Evolutionary conservation across 352 stramenopile species (phyloP).

Genomic region (Phytopythium ostracodes): DNA sequence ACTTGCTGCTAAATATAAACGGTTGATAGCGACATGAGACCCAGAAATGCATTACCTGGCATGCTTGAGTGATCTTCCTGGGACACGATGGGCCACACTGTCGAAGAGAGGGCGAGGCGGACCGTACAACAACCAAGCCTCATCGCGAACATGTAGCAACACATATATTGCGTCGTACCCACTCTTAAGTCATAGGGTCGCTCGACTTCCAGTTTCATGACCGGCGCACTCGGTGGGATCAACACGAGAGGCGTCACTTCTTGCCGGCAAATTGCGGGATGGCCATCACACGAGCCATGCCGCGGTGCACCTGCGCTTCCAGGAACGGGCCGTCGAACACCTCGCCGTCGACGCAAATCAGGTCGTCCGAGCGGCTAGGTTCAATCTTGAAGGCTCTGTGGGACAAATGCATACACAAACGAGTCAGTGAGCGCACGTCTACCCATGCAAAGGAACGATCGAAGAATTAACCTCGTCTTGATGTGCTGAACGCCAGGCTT

Average conservation of each 20-base stretch:
- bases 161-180: background rate
- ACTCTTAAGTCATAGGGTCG: background rate
- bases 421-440: background rate
- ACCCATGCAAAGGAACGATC: background rate
- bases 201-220: background rate
- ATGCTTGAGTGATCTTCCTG: background rate
- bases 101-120: too few species aligned
- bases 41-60: background rate
- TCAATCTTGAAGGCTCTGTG: conserved; percentile 49
- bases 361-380: conserved; percentile 29
- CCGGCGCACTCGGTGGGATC: background rate
- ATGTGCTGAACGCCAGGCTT: conserved; percentile 37
- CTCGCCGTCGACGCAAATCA: conserved; percentile 64
- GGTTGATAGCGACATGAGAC: too few species aligned
- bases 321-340: conserved; percentile 39
- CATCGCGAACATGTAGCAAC: background rate
- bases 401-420: background rate
- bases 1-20: conserved; percentile 15
- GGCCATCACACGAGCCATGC: conserved; percentile 46
- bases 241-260: background rate
- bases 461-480: conserved; percentile 27
- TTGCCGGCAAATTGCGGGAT: conserved; percentile 11
- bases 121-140: background rate
- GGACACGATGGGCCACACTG: background rate
- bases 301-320: conserved; percentile 54